A percentile compares a stretch with the other conserved stretches of the same genome.
Evolutionary conservation across 2,329 filamentous ascomycete genomes (phyloP).

Genomic region (Ceratocystis cacaofunesta): DNA sequence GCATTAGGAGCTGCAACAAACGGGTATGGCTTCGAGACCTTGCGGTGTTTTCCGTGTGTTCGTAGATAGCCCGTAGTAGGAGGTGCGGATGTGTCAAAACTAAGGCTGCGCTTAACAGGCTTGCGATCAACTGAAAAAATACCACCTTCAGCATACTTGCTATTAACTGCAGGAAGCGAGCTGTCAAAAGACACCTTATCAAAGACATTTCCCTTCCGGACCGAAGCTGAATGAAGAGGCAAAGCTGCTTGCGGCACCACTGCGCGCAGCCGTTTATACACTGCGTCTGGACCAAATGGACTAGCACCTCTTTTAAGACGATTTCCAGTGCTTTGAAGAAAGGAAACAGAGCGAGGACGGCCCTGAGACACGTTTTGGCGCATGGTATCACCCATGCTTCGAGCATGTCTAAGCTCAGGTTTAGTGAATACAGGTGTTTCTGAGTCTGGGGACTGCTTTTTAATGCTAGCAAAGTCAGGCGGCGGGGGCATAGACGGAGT

Average conservation of each 20-base stretch:
- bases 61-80: slow-evolving; percentile 36
- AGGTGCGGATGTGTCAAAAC: slow-evolving; percentile 24
- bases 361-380: slow-evolving; percentile 12
- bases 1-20: neutral
- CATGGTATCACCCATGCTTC: slow-evolving; percentile 35
- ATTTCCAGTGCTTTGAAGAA: slow-evolving; percentile 15
- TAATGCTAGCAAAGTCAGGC: slow-evolving; percentile 15
- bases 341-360: slow-evolving; percentile 19
- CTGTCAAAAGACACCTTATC: slow-evolving; percentile 41
- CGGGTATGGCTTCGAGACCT: slow-evolving; percentile 12
- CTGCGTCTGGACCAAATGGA: slow-evolving; percentile 42
- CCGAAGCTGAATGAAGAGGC: slow-evolving; percentile 16
- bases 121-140: slow-evolving; percentile 34
- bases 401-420: slow-evolving; percentile 43
- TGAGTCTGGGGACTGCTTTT: slow-evolving; percentile 9
- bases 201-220: slow-evolving; percentile 34
- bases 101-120: slow-evolving; percentile 22
- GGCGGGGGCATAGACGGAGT: slow-evolving; percentile 12
- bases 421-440: slow-evolving; percentile 35
- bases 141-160: slow-evolving; percentile 44
- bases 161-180: slow-evolving; percentile 37
- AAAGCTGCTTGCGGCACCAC: slow-evolving; percentile 25
- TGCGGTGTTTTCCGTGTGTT: slow-evolving; percentile 30
- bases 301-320: slow-evolving; percentile 36
- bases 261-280: slow-evolving; percentile 42